phyloP scores from a whole-genome alignment of 306 rosid genomes.

The Medicago arabica region DNA sequence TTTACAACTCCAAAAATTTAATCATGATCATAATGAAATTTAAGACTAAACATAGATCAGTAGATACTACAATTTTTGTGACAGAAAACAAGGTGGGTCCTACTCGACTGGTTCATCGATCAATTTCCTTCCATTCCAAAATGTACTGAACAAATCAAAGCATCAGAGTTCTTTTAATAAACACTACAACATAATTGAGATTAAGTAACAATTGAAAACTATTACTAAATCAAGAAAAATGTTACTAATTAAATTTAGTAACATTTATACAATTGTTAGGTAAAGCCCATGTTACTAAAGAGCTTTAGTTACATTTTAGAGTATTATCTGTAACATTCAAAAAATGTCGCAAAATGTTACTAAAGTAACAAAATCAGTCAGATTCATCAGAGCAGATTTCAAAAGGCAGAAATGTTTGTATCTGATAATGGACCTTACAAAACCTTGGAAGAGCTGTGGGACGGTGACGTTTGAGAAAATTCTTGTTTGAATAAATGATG shows the following conservation, averaged over 20 bases:
- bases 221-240: no score
- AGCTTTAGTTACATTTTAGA: no score
- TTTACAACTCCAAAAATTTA: not conserved
- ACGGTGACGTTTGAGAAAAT: not conserved
- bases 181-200: no score
- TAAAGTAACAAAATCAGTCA: slow-evolving; percentile 17
- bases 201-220: no score
- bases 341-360: no score
- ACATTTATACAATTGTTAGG: no score
- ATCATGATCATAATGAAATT: not conserved
- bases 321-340: no score
- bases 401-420: slow-evolving; percentile 4
- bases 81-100: not conserved
- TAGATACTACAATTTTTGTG: not conserved
- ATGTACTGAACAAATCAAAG: no score
- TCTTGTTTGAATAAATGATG: not conserved
- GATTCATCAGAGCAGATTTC: not conserved
- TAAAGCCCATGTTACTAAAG: no score
- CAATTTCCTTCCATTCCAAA: not conserved
- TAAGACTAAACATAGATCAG: not conserved
- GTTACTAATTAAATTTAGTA: no score
- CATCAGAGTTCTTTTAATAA: no score
- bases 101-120: not conserved
- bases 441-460: slow-evolving; percentile 18
- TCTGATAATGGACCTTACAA: slow-evolving; percentile 20